These are phyloP conservation scores for Aspergillus sclerotiicarbonarius DNA, from an alignment of 495 filamentous ascomycete genomes.

Conservation along the genomic window DNA sequence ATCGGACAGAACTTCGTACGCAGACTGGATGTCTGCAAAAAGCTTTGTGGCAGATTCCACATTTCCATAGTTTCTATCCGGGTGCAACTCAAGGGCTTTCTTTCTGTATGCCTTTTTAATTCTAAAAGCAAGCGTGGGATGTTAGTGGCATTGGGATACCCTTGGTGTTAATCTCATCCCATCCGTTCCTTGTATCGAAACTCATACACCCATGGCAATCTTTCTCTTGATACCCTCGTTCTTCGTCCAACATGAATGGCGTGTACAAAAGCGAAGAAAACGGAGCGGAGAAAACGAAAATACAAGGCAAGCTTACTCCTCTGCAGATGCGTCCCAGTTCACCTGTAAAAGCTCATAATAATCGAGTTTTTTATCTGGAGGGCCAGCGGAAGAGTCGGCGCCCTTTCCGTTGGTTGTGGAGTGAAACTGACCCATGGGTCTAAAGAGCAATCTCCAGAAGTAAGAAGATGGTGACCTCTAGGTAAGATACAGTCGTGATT, in stretches of 20 bases:
- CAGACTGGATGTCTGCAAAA: constrained; percentile 89
- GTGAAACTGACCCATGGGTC: constrained; percentile 76
- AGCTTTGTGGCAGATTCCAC: constrained; percentile 75
- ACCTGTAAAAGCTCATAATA: constrained; percentile 90
- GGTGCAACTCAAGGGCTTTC: constrained; percentile 91
- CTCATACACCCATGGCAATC: not conserved
- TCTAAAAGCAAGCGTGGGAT: constrained; percentile 38
- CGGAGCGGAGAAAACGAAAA: too few relatives aligned
- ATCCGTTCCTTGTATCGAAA: not conserved
- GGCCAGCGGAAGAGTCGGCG: constrained; percentile 17
- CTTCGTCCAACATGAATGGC: not conserved
- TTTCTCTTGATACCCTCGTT: not conserved
- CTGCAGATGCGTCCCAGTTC: constrained; percentile 66
- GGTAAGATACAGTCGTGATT: not conserved
- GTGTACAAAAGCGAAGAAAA: not conserved
- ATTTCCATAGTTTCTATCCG: constrained; percentile 90
- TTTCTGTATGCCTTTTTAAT: constrained; percentile 91
- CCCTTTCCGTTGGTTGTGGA: constrained; percentile 50
- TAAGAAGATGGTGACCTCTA: not conserved
- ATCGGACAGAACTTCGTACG: constrained; percentile 93
- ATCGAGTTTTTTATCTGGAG: constrained; percentile 60
- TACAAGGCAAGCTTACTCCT: constrained; percentile 64
- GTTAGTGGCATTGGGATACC: not conserved
- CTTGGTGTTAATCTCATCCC: not conserved
- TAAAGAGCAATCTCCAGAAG: not conserved